Base-by-base conservation (phyloP, 2,329 filamentous ascomycete species). In the Trichoderma sp. region DNA sequence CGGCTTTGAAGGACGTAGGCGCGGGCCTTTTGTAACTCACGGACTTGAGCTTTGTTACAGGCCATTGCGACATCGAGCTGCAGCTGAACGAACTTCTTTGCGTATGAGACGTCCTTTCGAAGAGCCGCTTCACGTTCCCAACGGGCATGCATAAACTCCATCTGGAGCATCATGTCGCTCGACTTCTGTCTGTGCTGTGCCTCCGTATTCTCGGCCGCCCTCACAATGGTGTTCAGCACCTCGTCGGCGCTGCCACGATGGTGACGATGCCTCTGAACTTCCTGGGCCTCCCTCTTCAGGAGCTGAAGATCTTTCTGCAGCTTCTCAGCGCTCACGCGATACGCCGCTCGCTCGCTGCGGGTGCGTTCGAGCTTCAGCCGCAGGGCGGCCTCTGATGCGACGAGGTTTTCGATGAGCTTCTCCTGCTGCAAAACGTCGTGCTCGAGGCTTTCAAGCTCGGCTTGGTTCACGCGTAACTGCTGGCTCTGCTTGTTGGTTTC, bases 41-140 rank as follows among this genome's bases (percentile, higher is more conserved):
- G 89, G 72, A 98, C 90, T 80, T 98, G 94, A 73, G 93, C 92
- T 81, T 95, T 92, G 84, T 98, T 99, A 84, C 95, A 98, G 83
- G 93, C 91, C 78, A 94, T 92, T 77, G 94, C 94, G 77, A 97
- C 89, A 76, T 94, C 90, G 69, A 97, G 89, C 81, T 94, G 90
- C 80, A 93, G 86, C 77, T 91, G 82, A 82, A 98, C 89, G 81
- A 93, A 95, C 75, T 88, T 90, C 86, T 99, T 99, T 74, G 93
- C 93, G 83, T 92, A 97, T 9, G 92, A 93, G 36, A 95, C 88
- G 77, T 95, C 93, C 74, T 88, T 87, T 56, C 96, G 88, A 82
- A 98, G 91, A 65, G 88, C 89, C 76, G 93, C 90, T 82, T 98
- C 95, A 36, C 96, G 89, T 79, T 89, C 87, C 83, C 92, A 93